Evolutionary conservation across 441 rosid species (phyloP), one percentile per base, ranked within the genome.

Genomic region (Populus hybrid): DNA sequence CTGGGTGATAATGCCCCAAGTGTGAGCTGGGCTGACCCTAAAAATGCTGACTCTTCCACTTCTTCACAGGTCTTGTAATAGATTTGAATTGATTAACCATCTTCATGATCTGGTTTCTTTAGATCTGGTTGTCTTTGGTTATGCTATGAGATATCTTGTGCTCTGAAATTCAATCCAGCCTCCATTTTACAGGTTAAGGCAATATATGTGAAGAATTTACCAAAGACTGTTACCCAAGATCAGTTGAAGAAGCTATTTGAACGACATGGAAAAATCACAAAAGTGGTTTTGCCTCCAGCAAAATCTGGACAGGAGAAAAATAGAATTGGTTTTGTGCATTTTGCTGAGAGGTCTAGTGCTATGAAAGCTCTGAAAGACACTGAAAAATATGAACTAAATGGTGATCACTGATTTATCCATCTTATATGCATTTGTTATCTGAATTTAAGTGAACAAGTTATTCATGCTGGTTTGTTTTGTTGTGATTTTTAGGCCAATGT

Each of bases 21-120:
- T 12, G 97, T 95, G 70, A 95, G 97, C 88, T 95, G 99, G 99
- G 97, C 99, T 73, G 99, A 95, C 81, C 97, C 97, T 20, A 94
- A 90, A 89, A 92, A 87, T 91, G 93, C 97, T 20, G 99, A 93
- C 73, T 91, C 94, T 79, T 88, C 91, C 81, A 84, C 95, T 61
- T 78, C 92, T 73, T 81, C 92, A n/a, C 99, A 95, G 99, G 99
- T 95, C 76, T 72, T 71, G 73, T 24, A 61, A 6, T 16, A 54
- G 18, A 54, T 54, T 18, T 54, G 21, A 54, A 54, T 54, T 54
- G 61, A 54, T 54, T 54, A 54, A 54, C 61, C 61, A 54, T 54
- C n/a, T 54, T 54, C 61, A 54, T 18, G 61, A 54, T 54, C 61
- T 6, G n/a, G 61, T 2, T 16, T 54, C 32, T 34, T 72, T 81